These are phyloP conservation scores for Cercophora samala DNA, from an alignment of 495 filamentous ascomycete genomes.

Conservation along the genomic window DNA sequence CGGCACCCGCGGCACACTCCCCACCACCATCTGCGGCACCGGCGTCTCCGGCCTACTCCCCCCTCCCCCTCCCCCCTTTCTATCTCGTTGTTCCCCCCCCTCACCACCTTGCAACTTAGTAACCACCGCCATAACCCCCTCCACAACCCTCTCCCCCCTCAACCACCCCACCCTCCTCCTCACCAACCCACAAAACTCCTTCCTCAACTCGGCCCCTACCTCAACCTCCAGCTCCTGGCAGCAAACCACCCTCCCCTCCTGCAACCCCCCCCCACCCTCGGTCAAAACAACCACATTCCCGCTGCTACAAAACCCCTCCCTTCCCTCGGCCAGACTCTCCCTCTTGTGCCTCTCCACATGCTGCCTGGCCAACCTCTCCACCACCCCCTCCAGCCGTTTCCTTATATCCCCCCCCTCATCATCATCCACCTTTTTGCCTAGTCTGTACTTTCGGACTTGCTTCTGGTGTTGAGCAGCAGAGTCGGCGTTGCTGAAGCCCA, in stretches of 20 bases:
- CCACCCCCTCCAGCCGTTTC: slow-evolving; percentile 43
- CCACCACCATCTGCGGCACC: slow-evolving; percentile 7
- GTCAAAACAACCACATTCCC: neutral
- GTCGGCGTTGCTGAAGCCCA: slow-evolving; percentile 35
- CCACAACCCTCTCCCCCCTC: slow-evolving; percentile 38
- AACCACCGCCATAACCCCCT: slow-evolving; percentile 44
- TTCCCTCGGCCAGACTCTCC: slow-evolving; percentile 18
- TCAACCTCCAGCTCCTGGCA: slow-evolving; percentile 44
- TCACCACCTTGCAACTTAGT: slow-evolving; percentile 19
- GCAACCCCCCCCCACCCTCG: neutral
- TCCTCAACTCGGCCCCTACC: slow-evolving; percentile 40
- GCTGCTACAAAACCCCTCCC: neutral
- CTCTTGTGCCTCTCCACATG: slow-evolving; percentile 35
- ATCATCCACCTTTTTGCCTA: slow-evolving; percentile 22
- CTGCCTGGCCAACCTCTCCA: slow-evolving; percentile 40
- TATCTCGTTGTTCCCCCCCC: neutral
- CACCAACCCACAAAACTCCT: slow-evolving; percentile 45
- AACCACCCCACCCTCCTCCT: slow-evolving; percentile 38
- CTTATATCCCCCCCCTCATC: slow-evolving; percentile 35
- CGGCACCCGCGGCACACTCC: slow-evolving; percentile 27
- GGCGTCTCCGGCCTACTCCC: neutral
- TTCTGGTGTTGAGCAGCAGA: slow-evolving; percentile 44
- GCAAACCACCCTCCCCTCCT: slow-evolving; percentile 29
- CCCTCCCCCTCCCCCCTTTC: neutral
- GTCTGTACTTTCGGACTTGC: slow-evolving; percentile 31